These are phyloP conservation scores for Entomortierella beljakovae DNA, from an alignment of 192 early-diverging fungal genomes.

Conservation along the genomic window DNA sequence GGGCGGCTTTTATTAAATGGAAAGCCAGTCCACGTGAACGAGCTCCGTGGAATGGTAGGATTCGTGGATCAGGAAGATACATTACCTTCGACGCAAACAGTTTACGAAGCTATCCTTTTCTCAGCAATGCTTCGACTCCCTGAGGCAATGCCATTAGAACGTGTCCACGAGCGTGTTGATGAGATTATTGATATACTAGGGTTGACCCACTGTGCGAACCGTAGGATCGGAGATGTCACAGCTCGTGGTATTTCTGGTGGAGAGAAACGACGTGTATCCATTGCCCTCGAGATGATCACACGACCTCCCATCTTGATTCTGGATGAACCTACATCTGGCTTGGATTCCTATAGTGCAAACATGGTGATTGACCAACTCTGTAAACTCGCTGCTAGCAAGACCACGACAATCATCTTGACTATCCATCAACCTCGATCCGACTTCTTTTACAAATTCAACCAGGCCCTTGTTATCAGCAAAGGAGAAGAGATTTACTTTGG, in stretches of 20 bases:
- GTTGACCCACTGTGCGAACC: conserved; percentile 62
- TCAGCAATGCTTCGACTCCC: conserved; percentile 78
- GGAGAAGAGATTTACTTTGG: conserved; percentile 58
- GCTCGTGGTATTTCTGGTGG: conserved; percentile 76
- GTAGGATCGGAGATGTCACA: conserved; percentile 67
- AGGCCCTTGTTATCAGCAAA: conserved; percentile 47
- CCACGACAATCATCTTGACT: conserved; percentile 62
- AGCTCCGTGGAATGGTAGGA: conserved; percentile 75
- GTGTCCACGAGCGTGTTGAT: conserved; percentile 61
- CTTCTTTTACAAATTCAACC: conserved; percentile 61
- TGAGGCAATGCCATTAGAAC: conserved; percentile 61
- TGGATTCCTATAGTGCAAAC: conserved; percentile 77
- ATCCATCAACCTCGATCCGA: conserved; percentile 64
- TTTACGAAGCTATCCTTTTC: conserved; percentile 82
- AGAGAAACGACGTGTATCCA: conserved; percentile 73
- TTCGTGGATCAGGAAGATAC: conserved; percentile 78
- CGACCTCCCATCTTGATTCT: conserved; percentile 80
- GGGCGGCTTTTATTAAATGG: conserved; percentile 68
- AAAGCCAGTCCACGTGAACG: conserved; percentile 41
- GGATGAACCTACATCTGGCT: conserved; percentile 87
- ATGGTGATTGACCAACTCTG: conserved; percentile 74
- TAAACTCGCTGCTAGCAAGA: conserved; percentile 56
- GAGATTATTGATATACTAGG: conserved; percentile 72
- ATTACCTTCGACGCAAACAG: conserved; percentile 69
- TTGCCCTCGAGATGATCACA: conserved; percentile 69